A percentile compares a stretch with the other conserved stretches of the same genome.
Evolutionary conservation across 1,284 basidiomycete species (phyloP).

Genomic region (Tilletia walkeri): DNA sequence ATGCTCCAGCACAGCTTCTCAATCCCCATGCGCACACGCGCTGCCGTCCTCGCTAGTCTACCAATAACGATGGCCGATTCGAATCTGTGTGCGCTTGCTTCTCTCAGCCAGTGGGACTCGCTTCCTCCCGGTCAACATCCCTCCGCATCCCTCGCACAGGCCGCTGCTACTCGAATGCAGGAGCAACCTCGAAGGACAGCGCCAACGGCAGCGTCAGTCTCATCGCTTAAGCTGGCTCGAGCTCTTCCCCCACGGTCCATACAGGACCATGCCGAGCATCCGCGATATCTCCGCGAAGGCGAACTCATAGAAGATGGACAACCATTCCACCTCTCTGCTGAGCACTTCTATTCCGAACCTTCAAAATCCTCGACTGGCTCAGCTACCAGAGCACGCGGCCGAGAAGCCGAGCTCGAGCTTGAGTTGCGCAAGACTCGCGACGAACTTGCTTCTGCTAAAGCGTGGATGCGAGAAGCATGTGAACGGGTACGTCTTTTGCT

Average conservation of each 20-base stretch:
- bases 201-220: too few species aligned
- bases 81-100: neutral
- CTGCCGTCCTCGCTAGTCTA: constrained; percentile 4
- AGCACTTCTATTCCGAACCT: neutral
- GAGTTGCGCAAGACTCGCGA: constrained; percentile 7
- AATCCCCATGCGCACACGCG: constrained; percentile 7
- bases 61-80: neutral
- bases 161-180: neutral
- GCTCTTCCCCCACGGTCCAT: too few species aligned
- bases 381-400: neutral
- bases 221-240: too few species aligned
- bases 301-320: neutral
- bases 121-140: neutral
- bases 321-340: neutral
- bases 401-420: constrained; percentile 1
- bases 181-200: neutral
- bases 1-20: neutral
- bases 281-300: neutral
- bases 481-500: neutral
- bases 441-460: neutral
- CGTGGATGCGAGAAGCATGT: constrained; percentile 9
- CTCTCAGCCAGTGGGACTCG: constrained; percentile 7
- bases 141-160: neutral
- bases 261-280: too few species aligned
- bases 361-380: neutral